Conservation (phyloP, 495 filamentous ascomycete species). For the Penicillium alfredii region DNA sequence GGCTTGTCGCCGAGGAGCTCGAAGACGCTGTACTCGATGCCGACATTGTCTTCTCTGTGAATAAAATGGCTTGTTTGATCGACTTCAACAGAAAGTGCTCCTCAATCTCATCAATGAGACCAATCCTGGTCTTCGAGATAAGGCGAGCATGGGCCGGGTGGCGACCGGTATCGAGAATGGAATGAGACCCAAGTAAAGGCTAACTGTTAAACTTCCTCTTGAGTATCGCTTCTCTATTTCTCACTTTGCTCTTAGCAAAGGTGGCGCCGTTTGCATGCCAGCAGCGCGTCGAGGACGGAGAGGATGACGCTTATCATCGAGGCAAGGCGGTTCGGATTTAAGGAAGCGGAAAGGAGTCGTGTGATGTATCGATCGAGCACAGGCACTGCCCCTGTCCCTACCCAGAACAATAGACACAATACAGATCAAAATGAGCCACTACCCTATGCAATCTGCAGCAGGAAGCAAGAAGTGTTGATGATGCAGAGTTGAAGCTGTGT, state of each 20-base stretch:
- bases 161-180: constrained; percentile 19
- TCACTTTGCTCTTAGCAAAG: constrained; percentile 6
- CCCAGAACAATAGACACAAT: too few relatives aligned
- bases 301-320: constrained; percentile 13
- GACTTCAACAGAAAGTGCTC: background rate
- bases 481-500: too few relatives aligned
- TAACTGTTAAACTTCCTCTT: too few relatives aligned
- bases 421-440: too few relatives aligned
- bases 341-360: constrained; percentile 4
- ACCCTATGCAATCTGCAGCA: too few relatives aligned
- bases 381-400: too few relatives aligned
- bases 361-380: constrained; percentile 1
- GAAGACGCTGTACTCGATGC: constrained; percentile 12
- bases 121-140: constrained; percentile 44
- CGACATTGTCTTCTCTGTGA: constrained; percentile 9
- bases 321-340: constrained; percentile 5
- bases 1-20: constrained; percentile 1
- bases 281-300: constrained; percentile 6
- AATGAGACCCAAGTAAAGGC: too few relatives aligned
- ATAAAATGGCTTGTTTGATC: background rate
- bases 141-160: constrained; percentile 29
- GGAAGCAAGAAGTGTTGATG: too few relatives aligned
- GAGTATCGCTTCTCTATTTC: too few relatives aligned
- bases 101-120: constrained; percentile 18
- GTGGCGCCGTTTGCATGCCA: constrained; percentile 9